Conservation (phyloP, 805 yeast genomes). For the Ogataea naganishii region DNA sequence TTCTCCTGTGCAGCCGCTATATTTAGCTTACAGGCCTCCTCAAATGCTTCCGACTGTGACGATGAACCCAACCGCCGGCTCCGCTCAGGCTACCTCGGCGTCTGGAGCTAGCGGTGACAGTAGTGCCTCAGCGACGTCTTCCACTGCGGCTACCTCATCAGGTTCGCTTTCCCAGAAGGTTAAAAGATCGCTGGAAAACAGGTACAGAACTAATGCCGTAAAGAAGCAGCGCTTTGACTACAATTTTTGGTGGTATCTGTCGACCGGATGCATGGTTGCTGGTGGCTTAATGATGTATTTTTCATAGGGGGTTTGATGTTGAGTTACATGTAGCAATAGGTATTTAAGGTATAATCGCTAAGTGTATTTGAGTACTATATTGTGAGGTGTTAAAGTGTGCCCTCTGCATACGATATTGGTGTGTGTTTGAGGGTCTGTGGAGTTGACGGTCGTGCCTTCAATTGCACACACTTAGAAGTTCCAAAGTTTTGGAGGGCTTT, state of each 20-base stretch:
- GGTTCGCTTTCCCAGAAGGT: conserved; percentile 33
- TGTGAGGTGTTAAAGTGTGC: no score
- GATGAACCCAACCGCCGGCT: conserved; percentile 67
- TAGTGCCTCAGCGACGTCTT: conserved; percentile 18
- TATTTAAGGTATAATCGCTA: no score
- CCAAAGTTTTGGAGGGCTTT: no score
- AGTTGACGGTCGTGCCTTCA: no score
- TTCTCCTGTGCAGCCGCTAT: conserved; percentile 73
- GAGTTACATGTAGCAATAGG: no score
- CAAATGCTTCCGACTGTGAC: conserved; percentile 92
- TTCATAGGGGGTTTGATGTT: no score
- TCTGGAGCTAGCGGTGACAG: conserved; percentile 12
- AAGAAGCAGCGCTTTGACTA: conserved; percentile 28
- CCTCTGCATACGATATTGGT: no score
- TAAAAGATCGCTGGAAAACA: conserved; percentile 72
- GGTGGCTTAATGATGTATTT: conserved; percentile 22
- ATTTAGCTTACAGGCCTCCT: conserved; percentile 89
- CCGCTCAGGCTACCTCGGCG: conserved; percentile 23
- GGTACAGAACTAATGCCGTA: conserved; percentile 68
- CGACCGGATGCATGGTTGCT: conserved; percentile 30
- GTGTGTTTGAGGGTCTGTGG: no score
- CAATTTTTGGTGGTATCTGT: conserved; percentile 49
- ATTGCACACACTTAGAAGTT: no score
- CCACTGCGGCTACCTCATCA: conserved; percentile 24
- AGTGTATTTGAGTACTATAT: no score